Conservation (phyloP, 2,329 filamentous ascomycete species). For the Bretziella fagacearum region DNA sequence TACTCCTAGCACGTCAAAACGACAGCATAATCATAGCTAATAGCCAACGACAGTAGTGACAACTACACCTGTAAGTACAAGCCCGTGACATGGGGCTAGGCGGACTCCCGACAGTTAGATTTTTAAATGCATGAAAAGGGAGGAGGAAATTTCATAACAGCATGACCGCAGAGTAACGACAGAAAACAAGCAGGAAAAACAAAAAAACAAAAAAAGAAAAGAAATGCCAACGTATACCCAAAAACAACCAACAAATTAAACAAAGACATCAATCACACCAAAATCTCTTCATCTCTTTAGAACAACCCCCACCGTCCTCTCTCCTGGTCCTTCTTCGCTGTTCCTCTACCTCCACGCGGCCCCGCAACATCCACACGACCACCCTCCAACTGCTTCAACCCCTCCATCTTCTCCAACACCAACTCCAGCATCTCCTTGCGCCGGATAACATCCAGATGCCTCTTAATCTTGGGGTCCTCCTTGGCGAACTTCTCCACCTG, state of each 20-base stretch:
- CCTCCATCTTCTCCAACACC: constrained; percentile 91
- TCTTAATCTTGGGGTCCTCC: constrained; percentile 77
- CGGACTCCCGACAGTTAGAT: too few relatives aligned
- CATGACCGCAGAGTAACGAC: background rate
- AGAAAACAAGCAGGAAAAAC: background rate
- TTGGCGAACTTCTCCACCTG: constrained; percentile 82
- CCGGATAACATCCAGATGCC: constrained; percentile 80
- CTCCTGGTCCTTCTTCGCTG: constrained; percentile 22
- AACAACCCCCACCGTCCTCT: constrained; percentile 35
- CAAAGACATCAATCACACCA: constrained; percentile 2
- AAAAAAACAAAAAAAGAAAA: background rate
- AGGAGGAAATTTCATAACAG: background rate
- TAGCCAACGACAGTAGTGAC: too few relatives aligned
- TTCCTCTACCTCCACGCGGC: constrained; percentile 10
- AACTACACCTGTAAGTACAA: too few relatives aligned
- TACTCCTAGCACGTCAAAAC: too few relatives aligned
- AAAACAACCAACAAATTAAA: background rate
- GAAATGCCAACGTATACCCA: background rate
- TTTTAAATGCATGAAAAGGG: too few relatives aligned
- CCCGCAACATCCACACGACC: constrained; percentile 16
- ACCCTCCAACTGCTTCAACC: constrained; percentile 66
- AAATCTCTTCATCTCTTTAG: constrained; percentile 18
- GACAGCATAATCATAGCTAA: too few relatives aligned
- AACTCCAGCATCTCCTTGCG: constrained; percentile 86
- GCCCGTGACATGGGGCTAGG: too few relatives aligned